Conservation (phyloP, 768 basidiomycete genomes). For the Podaxis mareebaensis region DNA sequence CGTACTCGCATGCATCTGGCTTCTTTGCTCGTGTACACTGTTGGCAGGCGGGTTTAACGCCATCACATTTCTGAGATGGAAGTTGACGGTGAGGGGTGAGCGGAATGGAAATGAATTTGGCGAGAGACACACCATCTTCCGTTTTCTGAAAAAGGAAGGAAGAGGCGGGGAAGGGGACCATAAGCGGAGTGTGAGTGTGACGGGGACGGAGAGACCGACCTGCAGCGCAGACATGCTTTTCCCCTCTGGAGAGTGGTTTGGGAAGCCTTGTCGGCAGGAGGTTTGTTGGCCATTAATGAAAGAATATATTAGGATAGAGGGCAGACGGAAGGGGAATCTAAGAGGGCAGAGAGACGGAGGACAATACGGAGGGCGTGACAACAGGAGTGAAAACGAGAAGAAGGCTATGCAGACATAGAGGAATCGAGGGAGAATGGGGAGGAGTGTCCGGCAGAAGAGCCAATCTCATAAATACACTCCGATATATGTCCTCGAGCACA, state of each 20-base stretch:
- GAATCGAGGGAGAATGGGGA: conserved; percentile 13
- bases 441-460: conserved; percentile 9
- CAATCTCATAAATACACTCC: conserved; percentile 16
- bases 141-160: conserved; percentile 45
- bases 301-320: conserved; percentile 10
- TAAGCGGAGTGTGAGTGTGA: conserved; percentile 17
- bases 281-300: conserved; percentile 48
- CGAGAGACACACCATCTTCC: conserved; percentile 57
- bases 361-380: conserved; percentile 8
- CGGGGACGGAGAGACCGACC: conserved; percentile 36
- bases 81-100: conserved; percentile 15
- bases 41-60: conserved; percentile 73
- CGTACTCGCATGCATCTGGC: conserved; percentile 72
- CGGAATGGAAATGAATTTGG: background rate
- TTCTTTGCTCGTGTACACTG: conserved; percentile 82
- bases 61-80: conserved; percentile 68
- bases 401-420: conserved; percentile 23
- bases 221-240: conserved; percentile 73
- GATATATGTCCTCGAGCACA: conserved; percentile 17
- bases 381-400: conserved; percentile 8
- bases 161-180: conserved; percentile 13
- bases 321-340: conserved; percentile 8
- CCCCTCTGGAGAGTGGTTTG: conserved; percentile 60
- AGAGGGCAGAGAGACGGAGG: conserved; percentile 15
- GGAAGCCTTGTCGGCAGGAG: conserved; percentile 33